A percentile compares a stretch with the other conserved stretches of the same genome.
These are phyloP conservation scores for Ophiostoma sp. DNA, from an alignment of 2,329 filamentous ascomycete species.

Conservation along the genomic window DNA sequence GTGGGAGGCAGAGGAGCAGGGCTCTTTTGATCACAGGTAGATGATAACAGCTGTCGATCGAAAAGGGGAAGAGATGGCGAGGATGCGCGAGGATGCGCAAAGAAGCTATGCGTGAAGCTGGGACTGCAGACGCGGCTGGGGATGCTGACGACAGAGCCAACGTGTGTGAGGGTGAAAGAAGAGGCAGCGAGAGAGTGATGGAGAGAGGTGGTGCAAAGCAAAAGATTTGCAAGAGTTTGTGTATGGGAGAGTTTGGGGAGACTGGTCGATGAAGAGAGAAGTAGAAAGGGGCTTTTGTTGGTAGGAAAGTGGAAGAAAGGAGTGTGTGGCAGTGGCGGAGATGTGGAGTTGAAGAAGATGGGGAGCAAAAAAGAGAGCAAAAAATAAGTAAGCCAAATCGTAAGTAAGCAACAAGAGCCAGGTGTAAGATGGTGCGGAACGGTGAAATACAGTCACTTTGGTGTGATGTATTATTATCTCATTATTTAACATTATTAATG, in stretches of 20 bases:
- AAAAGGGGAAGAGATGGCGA: neutral
- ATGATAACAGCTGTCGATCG: neutral
- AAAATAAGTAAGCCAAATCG: too few species aligned
- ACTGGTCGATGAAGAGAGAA: neutral
- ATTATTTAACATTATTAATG: too few species aligned
- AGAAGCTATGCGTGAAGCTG: neutral
- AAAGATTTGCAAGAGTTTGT: neutral
- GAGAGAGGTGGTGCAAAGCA: neutral
- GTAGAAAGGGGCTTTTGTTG: slow-evolving; percentile 9
- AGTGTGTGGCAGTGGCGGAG: slow-evolving; percentile 16
- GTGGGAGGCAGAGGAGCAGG: too few species aligned
- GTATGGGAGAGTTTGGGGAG: slow-evolving; percentile 7
- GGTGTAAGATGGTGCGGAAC: too few species aligned
- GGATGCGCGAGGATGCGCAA: neutral
- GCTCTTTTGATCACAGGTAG: neutral
- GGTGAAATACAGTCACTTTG: too few species aligned
- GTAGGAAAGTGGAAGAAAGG: slow-evolving; percentile 12
- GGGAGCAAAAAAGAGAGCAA: slow-evolving; percentile 4
- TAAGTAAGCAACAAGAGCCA: too few species aligned
- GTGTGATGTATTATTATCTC: too few species aligned
- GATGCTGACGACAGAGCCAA: neutral
- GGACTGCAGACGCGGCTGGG: neutral
- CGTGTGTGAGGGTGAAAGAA: neutral
- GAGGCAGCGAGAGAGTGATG: neutral
- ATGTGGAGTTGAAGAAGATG: neutral